A percentile compares a stretch with the other conserved stretches of the same genome.
These are phyloP conservation scores for Candida maris DNA, from an alignment of 805 yeast genomes.

Conservation along the genomic window DNA sequence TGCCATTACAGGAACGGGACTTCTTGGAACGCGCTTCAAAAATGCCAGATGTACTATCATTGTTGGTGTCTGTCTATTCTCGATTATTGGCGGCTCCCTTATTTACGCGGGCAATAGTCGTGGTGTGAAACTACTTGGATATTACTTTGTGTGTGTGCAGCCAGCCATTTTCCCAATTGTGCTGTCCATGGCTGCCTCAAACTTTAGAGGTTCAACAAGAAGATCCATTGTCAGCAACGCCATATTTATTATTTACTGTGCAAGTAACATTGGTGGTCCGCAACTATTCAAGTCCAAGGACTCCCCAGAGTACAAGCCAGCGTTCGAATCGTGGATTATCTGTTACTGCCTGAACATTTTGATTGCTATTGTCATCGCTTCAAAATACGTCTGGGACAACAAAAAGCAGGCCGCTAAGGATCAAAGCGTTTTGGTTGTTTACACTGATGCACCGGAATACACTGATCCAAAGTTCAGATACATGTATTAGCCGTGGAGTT, in stretches of 20 bases:
- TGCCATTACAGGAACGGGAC: conserved; percentile 25
- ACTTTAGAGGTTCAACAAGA: conserved; percentile 67
- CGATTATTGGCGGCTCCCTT: conserved; percentile 29
- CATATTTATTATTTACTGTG: conserved; percentile 57
- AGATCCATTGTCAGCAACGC: conserved; percentile 53
- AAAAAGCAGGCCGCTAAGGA: conserved; percentile 9
- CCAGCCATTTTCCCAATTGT: conserved; percentile 27
- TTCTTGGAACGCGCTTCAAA: conserved; percentile 22
- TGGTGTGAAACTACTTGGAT: conserved; percentile 31
- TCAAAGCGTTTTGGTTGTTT: conserved; percentile 1
- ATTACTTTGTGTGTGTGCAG: conserved; percentile 24
- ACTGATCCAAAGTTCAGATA: conserved; percentile 20
- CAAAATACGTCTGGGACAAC: conserved; percentile 10
- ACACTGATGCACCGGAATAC: conserved; percentile 8
- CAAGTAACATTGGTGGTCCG: conserved; percentile 68
- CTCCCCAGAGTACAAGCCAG: conserved; percentile 56
- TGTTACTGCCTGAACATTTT: conserved; percentile 34
- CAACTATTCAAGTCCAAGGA: conserved; percentile 57
- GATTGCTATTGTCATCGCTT: conserved; percentile 13
- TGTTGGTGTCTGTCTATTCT: conserved; percentile 18
- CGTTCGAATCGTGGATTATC: conserved; percentile 51
- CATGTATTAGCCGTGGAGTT: conserved; percentile 16
- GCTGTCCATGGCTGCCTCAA: conserved; percentile 26
- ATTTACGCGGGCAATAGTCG: conserved; percentile 25
- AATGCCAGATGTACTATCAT: conserved; percentile 33